Conservation (phyloP, 352 stramenopile genomes). For the Albugo candida region DNA sequence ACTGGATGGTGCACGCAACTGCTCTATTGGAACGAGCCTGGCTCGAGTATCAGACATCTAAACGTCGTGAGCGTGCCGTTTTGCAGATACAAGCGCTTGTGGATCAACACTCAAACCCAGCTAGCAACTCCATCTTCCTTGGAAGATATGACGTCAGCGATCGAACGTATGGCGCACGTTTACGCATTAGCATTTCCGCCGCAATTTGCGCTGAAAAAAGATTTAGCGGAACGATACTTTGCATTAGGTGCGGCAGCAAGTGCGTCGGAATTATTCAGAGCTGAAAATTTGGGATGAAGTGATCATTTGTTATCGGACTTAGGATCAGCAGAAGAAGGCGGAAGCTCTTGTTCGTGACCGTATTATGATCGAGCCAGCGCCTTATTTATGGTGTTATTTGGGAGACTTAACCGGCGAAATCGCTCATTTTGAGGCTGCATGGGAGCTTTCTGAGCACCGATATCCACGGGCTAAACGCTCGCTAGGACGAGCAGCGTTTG, state of each 20-base stretch:
- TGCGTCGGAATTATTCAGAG: conserved; percentile 85
- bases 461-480: conserved; percentile 85
- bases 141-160: conserved; percentile 78
- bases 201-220: conserved; percentile 83
- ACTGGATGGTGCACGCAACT: conserved; percentile 95
- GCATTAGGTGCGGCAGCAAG: conserved; percentile 73
- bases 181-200: conserved; percentile 87
- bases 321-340: conserved; percentile 81
- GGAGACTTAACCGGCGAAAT: conserved; percentile 84
- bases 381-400: conserved; percentile 87
- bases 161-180: conserved; percentile 81
- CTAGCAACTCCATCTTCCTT: conserved; percentile 80
- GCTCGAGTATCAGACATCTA: conserved; percentile 87
- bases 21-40: conserved; percentile 82
- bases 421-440: conserved; percentile 80
- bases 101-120: conserved; percentile 87
- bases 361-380: conserved; percentile 66
- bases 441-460: conserved; percentile 78
- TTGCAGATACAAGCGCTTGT: conserved; percentile 93
- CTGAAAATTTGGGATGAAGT: conserved; percentile 94
- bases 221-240: conserved; percentile 86
- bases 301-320: conserved; percentile 86
- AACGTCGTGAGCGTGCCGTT: conserved; percentile 86
- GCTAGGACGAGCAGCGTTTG: conserved; percentile 77
- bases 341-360: conserved; percentile 79